These are phyloP conservation scores for Dactylellina drechsleri DNA, from an alignment of 2,329 filamentous ascomycete genomes.

Conservation along the genomic window DNA sequence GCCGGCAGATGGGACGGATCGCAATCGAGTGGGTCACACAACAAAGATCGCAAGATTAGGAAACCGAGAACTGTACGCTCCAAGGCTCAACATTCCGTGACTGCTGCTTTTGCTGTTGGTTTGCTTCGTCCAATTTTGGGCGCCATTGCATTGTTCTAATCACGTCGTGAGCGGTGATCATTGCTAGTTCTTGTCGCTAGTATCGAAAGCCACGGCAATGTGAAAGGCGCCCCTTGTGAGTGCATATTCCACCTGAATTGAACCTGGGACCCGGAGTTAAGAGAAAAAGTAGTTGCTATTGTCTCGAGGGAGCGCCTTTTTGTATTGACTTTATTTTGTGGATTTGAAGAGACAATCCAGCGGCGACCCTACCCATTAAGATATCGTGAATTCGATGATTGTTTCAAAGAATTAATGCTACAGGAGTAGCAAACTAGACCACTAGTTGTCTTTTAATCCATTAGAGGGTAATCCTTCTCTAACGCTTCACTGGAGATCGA, in stretches of 20 bases:
- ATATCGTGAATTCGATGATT: no score
- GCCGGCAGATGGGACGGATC: slow-evolving; percentile 8
- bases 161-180: slow-evolving; percentile 30
- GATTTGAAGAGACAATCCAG: neutral
- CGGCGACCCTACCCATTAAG: neutral
- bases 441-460: no score
- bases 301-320: neutral
- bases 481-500: no score
- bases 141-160: slow-evolving; percentile 6
- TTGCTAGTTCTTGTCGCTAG: slow-evolving; percentile 23
- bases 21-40: slow-evolving; percentile 27
- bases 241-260: slow-evolving; percentile 37
- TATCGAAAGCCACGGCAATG: slow-evolving; percentile 29
- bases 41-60: slow-evolving; percentile 19
- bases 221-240: slow-evolving; percentile 46
- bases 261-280: slow-evolving; percentile 42
- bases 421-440: no score
- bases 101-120: neutral
- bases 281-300: slow-evolving; percentile 25
- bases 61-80: neutral
- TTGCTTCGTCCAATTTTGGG: no score
- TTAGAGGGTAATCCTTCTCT: no score
- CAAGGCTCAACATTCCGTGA: neutral
- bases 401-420: no score
- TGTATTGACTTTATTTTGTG: neutral